Base-by-base conservation (phyloP, 2,329 filamentous ascomycete species). In the Penicillium sp. region DNA sequence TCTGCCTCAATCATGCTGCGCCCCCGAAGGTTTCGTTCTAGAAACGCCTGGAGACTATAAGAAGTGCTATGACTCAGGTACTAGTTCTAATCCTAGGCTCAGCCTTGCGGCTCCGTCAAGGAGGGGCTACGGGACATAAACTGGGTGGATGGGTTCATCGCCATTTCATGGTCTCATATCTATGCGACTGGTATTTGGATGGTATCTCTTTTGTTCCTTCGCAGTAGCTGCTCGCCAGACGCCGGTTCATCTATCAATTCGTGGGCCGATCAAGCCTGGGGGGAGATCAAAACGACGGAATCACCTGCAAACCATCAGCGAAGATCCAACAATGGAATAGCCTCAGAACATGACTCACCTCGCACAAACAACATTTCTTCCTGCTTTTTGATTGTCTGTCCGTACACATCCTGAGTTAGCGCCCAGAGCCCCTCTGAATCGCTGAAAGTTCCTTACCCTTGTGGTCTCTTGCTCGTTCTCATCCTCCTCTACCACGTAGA, bases 351-450 rank as follows among this genome's bases (percentile, higher is more conserved):
- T 46, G 24, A 73, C 82, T 58, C 76, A 93, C 92, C 93, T 89
- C 94, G 82, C 53, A 99, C 93, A 72, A 99, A 99, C 18, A 99
- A 78, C 94, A 99, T 99, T 72, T 97, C 94, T 41, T 91, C 95
- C 74, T 96, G 95, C 76, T 95, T 95, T 77, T 93, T 95, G 58
- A 94, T 85, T 13, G 92, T 96, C 89, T 95, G 58, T 13, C 23
- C 39, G 36, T 42, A 24, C 23, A n/a, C 9, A 41, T 29, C 33
- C 42, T 18, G 44, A 3, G 45, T 62, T 55, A 62, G 61, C 47
- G 31, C 21, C 46, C 29, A 33, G n/a, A 43, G 15, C n/a, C 10
- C 10, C 39, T 10, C 18, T 10, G 21, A 46, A 49, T 31, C 13
- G 21, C 28, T 47, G 15, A 8, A 41, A 31, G 28, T 46, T 16